Conservation (phyloP, 768 basidiomycete species). For the Russula sp. region DNA sequence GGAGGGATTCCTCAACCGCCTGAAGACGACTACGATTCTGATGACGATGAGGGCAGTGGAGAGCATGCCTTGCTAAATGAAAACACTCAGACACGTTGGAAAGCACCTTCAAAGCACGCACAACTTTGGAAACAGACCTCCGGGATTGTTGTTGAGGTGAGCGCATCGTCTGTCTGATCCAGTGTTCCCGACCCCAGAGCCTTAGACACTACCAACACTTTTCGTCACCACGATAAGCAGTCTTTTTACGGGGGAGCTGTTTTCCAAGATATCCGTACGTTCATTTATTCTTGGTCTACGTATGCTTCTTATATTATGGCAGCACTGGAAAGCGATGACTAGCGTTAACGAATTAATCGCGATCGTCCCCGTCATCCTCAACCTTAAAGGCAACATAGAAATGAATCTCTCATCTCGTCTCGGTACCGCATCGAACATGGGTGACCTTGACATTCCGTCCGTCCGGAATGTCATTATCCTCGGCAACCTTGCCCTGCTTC, state of each 20-base stretch:
- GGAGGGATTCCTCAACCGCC: neutral
- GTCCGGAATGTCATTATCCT: conserved; percentile 58
- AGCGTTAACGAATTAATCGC: conserved; percentile 93
- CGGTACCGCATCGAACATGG: conserved; percentile 92
- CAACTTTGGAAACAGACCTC: conserved; percentile 47
- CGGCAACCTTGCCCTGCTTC: conserved; percentile 81
- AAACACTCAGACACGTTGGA: conserved; percentile 26
- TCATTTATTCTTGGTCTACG: conserved; percentile 22
- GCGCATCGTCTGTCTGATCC: conserved; percentile 13
- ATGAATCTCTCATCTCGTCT: conserved; percentile 97
- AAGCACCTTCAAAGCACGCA: conserved; percentile 15
- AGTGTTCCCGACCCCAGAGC: neutral
- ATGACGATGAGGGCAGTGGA: conserved; percentile 33
- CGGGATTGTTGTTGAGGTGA: conserved; percentile 65
- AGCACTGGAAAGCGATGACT: conserved; percentile 87
- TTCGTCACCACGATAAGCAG: conserved; percentile 77
- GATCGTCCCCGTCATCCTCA: conserved; percentile 89
- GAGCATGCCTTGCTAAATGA: conserved; percentile 39
- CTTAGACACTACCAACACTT: conserved; percentile 79
- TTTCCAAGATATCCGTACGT: conserved; percentile 77
- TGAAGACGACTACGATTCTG: conserved; percentile 10
- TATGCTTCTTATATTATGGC: neutral
- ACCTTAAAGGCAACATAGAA: conserved; percentile 96
- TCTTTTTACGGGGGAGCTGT: conserved; percentile 83
- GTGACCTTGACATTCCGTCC: conserved; percentile 71